Percentiles rank a stretch among this genome's conserved stretches.
phyloP scores from a whole-genome alignment of 2,329 filamentous ascomycete species.

The Trichoderma gracile region DNA sequence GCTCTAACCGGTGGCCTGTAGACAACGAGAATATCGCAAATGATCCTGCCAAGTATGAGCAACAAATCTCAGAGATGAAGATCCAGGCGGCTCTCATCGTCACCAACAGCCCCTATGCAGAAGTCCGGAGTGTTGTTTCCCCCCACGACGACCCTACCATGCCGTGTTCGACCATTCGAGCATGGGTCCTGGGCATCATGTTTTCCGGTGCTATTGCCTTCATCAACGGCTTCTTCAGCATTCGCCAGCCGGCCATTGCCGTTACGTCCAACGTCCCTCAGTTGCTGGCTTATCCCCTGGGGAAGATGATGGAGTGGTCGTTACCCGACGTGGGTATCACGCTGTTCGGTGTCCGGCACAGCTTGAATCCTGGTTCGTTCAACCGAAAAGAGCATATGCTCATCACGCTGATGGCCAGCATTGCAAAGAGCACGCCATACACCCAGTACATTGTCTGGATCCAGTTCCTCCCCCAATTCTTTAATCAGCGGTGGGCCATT shows the following conservation, averaged over 20 bases:
- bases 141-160: slow-evolving; percentile 53
- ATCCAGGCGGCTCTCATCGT: slow-evolving; percentile 53
- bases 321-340: slow-evolving; percentile 50
- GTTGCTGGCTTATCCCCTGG: slow-evolving; percentile 50
- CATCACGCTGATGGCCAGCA: slow-evolving; percentile 60
- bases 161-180: slow-evolving; percentile 54
- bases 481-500: slow-evolving; percentile 42
- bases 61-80: slow-evolving; percentile 53
- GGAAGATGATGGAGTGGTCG: slow-evolving; percentile 44
- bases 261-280: slow-evolving; percentile 55
- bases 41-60: slow-evolving; percentile 42
- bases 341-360: slow-evolving; percentile 44
- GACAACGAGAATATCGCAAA: slow-evolving; percentile 37
- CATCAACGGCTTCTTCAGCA: slow-evolving; percentile 57
- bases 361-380: slow-evolving; percentile 56
- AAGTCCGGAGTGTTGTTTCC: slow-evolving; percentile 56
- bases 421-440: slow-evolving; percentile 48
- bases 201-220: slow-evolving; percentile 50
- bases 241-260: slow-evolving; percentile 53
- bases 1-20: slow-evolving; percentile 3
- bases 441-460: slow-evolving; percentile 51
- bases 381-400: slow-evolving; percentile 62
- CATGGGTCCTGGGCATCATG: slow-evolving; percentile 52
- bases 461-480: slow-evolving; percentile 48
- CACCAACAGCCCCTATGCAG: slow-evolving; percentile 57